Percentiles rank a stretch among this genome's conserved stretches.
Evolutionary conservation across 306 rosid genomes (phyloP).

Genomic region (Luffa aegyptiaca): DNA sequence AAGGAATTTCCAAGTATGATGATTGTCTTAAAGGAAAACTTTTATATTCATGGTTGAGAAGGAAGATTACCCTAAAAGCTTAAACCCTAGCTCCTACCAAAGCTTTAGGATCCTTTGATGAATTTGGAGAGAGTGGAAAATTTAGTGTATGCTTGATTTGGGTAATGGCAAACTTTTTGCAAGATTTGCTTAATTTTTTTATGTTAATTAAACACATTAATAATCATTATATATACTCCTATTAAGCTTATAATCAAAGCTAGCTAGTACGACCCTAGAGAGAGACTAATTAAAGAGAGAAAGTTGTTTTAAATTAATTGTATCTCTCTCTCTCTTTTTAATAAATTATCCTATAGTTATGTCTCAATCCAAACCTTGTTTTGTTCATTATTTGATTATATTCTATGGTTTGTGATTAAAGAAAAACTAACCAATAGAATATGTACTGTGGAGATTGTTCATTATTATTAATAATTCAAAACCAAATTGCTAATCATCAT

Average conservation of each 20-base stretch:
- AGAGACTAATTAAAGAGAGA: not conserved
- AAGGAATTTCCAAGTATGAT: not conserved
- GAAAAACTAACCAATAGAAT: not conserved
- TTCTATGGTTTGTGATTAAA: not conserved
- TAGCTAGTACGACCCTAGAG: not conserved
- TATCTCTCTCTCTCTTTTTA: not conserved
- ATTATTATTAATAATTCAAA: not conserved
- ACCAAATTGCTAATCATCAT: not conserved
- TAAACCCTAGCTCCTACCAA: not conserved
- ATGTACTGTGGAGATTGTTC: not conserved
- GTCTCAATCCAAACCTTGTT: not conserved
- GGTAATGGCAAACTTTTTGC: not conserved
- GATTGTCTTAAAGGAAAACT: not conserved
- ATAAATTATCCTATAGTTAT: not conserved
- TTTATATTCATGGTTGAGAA: not conserved
- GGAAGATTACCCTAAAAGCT: not conserved
- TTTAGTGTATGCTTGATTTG: not conserved
- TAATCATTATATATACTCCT: not conserved
- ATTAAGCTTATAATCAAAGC: slow-evolving; percentile 1
- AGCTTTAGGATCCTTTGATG: not conserved
- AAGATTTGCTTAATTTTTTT: not conserved
- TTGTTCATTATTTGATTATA: not conserved
- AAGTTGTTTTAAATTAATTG: not conserved
- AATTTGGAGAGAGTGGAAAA: not conserved
- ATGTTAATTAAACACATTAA: not conserved